Conservation (phyloP, 345 rosid species). For the Capsella bursapastoris region DNA sequence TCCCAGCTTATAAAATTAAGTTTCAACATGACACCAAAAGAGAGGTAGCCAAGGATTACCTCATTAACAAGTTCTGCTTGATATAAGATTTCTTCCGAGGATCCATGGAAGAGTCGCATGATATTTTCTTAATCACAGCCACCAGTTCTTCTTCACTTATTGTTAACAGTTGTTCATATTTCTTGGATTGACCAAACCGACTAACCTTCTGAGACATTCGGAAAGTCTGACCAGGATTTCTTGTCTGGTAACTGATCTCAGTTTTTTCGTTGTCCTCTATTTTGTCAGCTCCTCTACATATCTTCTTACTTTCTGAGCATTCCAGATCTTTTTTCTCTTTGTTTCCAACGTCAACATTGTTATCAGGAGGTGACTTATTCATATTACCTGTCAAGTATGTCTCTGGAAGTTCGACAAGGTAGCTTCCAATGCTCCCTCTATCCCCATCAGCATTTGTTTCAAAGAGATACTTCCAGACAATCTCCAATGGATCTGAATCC, state of each 20-base stretch:
- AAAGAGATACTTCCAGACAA: constrained; percentile 60
- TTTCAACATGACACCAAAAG: background rate
- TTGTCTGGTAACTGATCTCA: constrained; percentile 14
- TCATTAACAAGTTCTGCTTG: constrained; percentile 76
- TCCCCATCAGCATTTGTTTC: constrained; percentile 46
- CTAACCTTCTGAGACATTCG: constrained; percentile 40
- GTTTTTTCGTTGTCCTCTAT: constrained; percentile 36
- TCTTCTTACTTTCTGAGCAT: constrained; percentile 42
- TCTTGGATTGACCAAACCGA: constrained; percentile 34
- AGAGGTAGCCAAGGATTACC: constrained; percentile 44
- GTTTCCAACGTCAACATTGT: constrained; percentile 29
- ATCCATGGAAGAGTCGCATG: constrained; percentile 79
- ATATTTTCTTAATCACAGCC: constrained; percentile 68
- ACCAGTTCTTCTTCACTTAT: constrained; percentile 81
- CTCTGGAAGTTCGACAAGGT: constrained; percentile 27
- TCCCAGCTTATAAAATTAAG: background rate
- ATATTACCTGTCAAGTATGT: constrained; percentile 29
- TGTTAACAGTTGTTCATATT: constrained; percentile 45
- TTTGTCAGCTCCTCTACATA: constrained; percentile 32
- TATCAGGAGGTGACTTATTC: constrained; percentile 29
- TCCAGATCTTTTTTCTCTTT: constrained; percentile 37
- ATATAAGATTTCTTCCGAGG: constrained; percentile 77
- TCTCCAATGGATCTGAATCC: constrained; percentile 62
- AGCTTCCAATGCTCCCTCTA: constrained; percentile 31
- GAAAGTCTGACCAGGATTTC: constrained; percentile 39